Conservation (phyloP, 176 grass and related monocot genomes). For the Avena insularis region DNA sequence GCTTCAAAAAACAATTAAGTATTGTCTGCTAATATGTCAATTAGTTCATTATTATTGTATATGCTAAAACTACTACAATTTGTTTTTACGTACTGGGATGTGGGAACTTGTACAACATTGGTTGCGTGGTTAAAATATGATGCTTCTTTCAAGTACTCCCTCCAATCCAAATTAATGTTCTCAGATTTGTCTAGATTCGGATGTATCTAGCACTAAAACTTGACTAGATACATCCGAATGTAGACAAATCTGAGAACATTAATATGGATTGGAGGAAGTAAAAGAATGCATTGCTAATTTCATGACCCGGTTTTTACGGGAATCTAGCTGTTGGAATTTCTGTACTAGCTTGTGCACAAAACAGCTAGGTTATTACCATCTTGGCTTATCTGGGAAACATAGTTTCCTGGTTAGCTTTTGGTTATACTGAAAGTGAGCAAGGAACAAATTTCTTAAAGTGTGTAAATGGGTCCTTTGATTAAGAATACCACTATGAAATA, state of each 20-base stretch:
- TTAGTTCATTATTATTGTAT: conserved; percentile 3
- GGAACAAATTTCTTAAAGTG: neutral
- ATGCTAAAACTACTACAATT: neutral
- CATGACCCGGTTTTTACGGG: neutral
- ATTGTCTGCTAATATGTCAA: neutral
- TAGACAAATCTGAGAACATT: too few relatives aligned
- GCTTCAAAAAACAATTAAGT: neutral
- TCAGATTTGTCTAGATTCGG: too few relatives aligned
- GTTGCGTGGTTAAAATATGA: neutral
- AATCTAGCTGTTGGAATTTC: neutral
- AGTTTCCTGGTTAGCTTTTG: neutral
- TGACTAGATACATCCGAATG: too few relatives aligned
- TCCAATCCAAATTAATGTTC: too few relatives aligned
- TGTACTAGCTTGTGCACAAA: conserved; percentile 21
- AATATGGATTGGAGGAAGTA: too few relatives aligned
- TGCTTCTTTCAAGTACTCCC: conserved; percentile 3
- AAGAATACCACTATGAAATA: conserved; percentile 11
- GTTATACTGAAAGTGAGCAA: neutral
- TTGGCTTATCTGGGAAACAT: neutral
- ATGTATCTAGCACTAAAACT: too few relatives aligned
- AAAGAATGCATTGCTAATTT: conserved; percentile 14
- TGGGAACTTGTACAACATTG: neutral
- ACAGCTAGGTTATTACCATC: conserved; percentile 14
- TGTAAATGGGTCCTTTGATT: neutral
- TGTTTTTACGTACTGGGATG: conserved; percentile 1